Conservation (phyloP, 2,329 filamentous ascomycete species). For the Didymella sp. region DNA sequence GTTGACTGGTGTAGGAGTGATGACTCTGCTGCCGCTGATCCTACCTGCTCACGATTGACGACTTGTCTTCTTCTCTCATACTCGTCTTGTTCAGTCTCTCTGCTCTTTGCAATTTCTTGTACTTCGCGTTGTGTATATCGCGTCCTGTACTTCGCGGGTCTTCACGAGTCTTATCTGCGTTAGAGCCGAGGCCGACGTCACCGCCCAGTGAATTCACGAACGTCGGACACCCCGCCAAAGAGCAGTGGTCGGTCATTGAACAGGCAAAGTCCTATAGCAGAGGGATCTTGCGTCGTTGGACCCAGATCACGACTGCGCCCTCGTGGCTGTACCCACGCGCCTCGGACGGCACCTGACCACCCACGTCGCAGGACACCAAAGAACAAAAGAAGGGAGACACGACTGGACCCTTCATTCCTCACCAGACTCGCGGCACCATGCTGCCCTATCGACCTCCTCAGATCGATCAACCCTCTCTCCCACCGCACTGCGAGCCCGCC, state of each 20-base stretch:
- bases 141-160: no score
- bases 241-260: background rate
- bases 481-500: conserved; percentile 66
- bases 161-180: conserved; percentile 18
- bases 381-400: conserved; percentile 8
- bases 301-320: conserved; percentile 29
- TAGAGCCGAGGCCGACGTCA: conserved; percentile 17
- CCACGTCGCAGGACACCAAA: background rate
- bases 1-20: conserved; percentile 20
- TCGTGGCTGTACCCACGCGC: conserved; percentile 35
- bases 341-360: conserved; percentile 37
- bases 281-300: background rate
- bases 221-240: background rate
- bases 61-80: background rate
- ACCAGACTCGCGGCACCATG: conserved; percentile 28
- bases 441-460: conserved; percentile 44
- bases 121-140: conserved; percentile 5
- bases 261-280: background rate
- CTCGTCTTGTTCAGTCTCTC: background rate
- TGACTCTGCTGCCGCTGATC: conserved; percentile 26
- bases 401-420: conserved; percentile 15
- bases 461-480: conserved; percentile 54
- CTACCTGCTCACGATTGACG: conserved; percentile 5
- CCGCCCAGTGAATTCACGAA: conserved; percentile 1
- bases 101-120: background rate